Conservation (phyloP, 352 stramenopile species). For the Globisporangium cederbergense region DNA sequence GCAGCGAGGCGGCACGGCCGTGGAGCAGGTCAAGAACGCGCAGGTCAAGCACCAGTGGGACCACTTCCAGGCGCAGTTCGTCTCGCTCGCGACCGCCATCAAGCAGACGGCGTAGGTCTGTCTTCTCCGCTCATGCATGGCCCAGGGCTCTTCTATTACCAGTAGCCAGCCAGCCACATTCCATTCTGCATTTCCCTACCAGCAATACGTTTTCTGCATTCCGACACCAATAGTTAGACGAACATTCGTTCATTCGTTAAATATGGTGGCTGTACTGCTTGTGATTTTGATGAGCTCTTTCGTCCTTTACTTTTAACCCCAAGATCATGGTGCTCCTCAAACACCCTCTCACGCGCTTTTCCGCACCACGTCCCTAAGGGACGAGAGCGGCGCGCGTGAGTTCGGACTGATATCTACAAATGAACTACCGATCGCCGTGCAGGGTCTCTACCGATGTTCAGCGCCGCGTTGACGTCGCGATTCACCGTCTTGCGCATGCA, state of each 20-base stretch:
- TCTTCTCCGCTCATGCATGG: neutral
- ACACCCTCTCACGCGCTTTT: too few relatives aligned
- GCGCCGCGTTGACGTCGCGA: too few relatives aligned
- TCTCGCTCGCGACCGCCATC: conserved; percentile 72
- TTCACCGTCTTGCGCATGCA: too few relatives aligned
- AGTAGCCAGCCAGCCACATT: neutral
- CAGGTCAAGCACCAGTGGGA: conserved; percentile 63
- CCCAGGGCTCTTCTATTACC: neutral
- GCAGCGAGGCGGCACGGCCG: conserved; percentile 54
- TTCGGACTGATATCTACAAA: too few relatives aligned
- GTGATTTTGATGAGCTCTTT: too few relatives aligned
- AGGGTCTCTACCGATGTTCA: too few relatives aligned
- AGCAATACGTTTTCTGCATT: neutral
- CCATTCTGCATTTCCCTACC: neutral
- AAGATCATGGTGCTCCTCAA: too few relatives aligned
- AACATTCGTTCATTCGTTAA: neutral
- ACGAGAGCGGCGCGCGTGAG: too few relatives aligned
- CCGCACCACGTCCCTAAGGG: too few relatives aligned
- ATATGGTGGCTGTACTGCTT: too few relatives aligned
- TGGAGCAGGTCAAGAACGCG: conserved; percentile 44
- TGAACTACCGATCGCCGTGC: too few relatives aligned
- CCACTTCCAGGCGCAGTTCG: conserved; percentile 61
- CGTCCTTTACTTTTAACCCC: too few relatives aligned
- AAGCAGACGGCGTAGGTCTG: conserved; percentile 49
- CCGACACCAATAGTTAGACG: conserved; percentile 2